phyloP scores from a whole-genome alignment of 2,329 filamentous ascomycete species.

The Aspergillus sp. region DNA sequence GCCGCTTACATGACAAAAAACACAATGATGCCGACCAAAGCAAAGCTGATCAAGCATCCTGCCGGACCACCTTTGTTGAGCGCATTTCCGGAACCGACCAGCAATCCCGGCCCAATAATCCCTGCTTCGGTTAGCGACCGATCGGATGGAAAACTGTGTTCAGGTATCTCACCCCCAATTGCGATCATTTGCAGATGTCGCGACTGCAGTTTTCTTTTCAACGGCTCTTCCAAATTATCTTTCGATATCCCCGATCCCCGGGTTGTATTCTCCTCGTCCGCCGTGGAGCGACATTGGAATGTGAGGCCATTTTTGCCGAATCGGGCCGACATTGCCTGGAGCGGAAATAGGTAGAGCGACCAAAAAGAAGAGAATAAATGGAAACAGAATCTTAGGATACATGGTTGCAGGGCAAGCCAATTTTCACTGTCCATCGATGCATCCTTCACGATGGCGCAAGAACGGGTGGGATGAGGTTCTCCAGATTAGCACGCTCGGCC shows the following conservation, averaged over 20 bases:
- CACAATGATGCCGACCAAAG: conserved; percentile 68
- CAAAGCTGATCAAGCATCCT: conserved; percentile 71
- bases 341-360: neutral
- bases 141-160: neutral
- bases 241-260: conserved; percentile 5
- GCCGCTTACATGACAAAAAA: conserved; percentile 42
- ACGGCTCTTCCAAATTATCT: conserved; percentile 25
- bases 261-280: neutral
- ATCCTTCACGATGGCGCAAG: conserved; percentile 2
- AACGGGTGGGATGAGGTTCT: neutral
- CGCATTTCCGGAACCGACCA: conserved; percentile 70
- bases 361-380: neutral
- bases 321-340: neutral
- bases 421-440: neutral
- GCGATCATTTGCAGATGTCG: conserved; percentile 68
- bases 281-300: neutral
- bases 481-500: neutral
- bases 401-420: neutral
- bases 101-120: conserved; percentile 66
- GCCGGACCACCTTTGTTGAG: conserved; percentile 69
- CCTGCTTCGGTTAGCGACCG: conserved; percentile 39
- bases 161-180: conserved; percentile 46
- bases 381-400: neutral
- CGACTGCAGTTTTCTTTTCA: conserved; percentile 52
- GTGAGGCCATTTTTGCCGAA: conserved; percentile 12